Base-by-base conservation (phyloP, 1,284 basidiomycete species). In the Ganoderma multipileum region DNA sequence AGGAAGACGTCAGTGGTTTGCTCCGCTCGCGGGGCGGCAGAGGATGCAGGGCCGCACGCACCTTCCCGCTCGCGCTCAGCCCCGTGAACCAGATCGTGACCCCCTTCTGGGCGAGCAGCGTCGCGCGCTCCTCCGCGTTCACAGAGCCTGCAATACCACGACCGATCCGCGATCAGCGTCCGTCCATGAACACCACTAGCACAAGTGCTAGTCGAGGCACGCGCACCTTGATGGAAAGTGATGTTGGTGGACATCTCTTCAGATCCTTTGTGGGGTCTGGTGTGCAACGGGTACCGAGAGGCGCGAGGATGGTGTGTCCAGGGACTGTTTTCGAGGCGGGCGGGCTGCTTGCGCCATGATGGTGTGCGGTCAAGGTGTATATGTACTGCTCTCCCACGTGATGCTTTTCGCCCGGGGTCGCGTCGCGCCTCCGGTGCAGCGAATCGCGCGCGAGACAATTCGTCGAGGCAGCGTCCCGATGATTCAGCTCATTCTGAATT, bases 1-100 rank as follows among this genome's bases (percentile, higher is more conserved):
- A 3, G 14, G 23, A 14, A 30, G 28, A 33, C 28, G 52, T 55
- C 18, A 55, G 52, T 36, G 36, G 5, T 4, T 30, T 54, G 12
- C 52, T 33, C 52, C 52, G 55, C n/a, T 36, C 18, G n/a, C 55
- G 55, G 30, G 55, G 38, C 33, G 26, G 55, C 33, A 33, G 33
- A 33, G 23, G 55, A 16, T 11, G 44, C 39, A 44, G 63, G 60
- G 55, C 42, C 39, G 11, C 30, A 61, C 83, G 65, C 55, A 94
- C 94, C 88, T 97, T 97, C 67, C 95, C 95, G 76, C 91, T 92
- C 33, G 94, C 96, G 75, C 92, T 95, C 39, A 97, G 87, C 30
- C 96, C 96, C n/a, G 97, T 98, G 69, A 98, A 83, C 96, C 96
- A 98, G 77, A 98, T 88, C 0, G 96, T 98, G 7, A 92, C 87